Evolutionary conservation across 768 basidiomycete genomes (phyloP), one percentile per base, ranked within the genome.

Genomic region (Lactarius tabidus): DNA sequence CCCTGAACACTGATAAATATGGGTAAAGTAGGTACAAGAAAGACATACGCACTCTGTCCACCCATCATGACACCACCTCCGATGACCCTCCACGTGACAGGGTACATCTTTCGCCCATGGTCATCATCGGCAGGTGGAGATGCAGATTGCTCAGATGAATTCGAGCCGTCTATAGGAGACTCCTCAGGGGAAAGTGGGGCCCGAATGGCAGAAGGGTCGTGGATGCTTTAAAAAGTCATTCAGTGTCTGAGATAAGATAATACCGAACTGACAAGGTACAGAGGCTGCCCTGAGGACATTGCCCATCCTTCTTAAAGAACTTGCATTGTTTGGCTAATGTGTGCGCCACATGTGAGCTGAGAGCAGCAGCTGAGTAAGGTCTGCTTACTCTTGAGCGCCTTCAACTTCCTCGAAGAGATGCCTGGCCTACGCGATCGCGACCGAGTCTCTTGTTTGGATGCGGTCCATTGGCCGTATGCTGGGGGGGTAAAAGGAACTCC

Each of bases 1-100:
- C 6, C 75, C 75, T 75, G 39, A 41, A 26, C 23, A 65, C 35
- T 17, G 26, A 53, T 61, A 39, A 12, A 35, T 12, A 8, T 57
- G 14, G 53, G 29, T 15, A 33, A n/a, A 35, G 9, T 23, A 43
- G 60, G 38, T 20, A 57, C 36, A 52, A 18, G 43, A 14, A 33
- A 29, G 45, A 10, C 43, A 18, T 53, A 65, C 73, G 45, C 62
- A 74, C 75, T 69, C 39, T 59, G 67, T 15, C 74, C 83, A 65
- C 80, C 82, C 79, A 90, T 80, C 74, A 83, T 79, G n/a, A 90
- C 89, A 3, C 89, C 89, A 17, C 89, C 89, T 0, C 89, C 88
- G 58, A 91, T 87, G 15, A 91, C 88, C 51, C 89, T 81, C 89
- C 89, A 91, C 5, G 82, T 80, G 54, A 91, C 79, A 31, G 88